Conservation (phyloP, 129 eudicot genomes). For the Saposhnikovia divaricata region DNA sequence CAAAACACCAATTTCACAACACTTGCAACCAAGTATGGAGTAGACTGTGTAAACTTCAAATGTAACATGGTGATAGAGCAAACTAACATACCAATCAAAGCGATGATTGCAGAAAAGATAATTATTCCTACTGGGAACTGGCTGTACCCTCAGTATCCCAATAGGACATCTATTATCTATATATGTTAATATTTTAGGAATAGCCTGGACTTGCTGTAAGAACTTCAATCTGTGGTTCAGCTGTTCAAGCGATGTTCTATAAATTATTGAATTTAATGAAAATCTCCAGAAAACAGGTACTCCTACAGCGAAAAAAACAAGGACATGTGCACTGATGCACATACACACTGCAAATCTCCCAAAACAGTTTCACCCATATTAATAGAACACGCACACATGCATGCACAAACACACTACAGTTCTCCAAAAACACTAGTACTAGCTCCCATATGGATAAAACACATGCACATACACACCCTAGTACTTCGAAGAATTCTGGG, state of each 20-base stretch:
- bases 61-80: too few relatives aligned
- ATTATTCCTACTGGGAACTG: neutral
- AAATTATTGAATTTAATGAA: neutral
- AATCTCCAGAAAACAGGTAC: neutral
- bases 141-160: neutral
- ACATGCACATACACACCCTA: neutral
- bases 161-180: neutral
- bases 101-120: too few relatives aligned
- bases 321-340: too few relatives aligned
- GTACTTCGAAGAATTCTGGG: neutral
- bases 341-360: neutral
- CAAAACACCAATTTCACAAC: neutral
- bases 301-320: neutral
- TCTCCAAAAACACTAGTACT: neutral
- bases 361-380: neutral
- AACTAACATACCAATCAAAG: too few relatives aligned
- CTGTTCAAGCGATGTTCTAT: neutral
- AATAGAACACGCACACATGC: neutral
- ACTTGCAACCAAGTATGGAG: neutral
- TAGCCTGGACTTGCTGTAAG: neutral
- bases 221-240: neutral
- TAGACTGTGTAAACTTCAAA: too few relatives aligned
- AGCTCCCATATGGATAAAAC: neutral
- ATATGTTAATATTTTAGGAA: neutral
- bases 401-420: neutral